Conservation (phyloP, 2,329 filamentous ascomycete species). For the Rhynchosporium secalis region DNA sequence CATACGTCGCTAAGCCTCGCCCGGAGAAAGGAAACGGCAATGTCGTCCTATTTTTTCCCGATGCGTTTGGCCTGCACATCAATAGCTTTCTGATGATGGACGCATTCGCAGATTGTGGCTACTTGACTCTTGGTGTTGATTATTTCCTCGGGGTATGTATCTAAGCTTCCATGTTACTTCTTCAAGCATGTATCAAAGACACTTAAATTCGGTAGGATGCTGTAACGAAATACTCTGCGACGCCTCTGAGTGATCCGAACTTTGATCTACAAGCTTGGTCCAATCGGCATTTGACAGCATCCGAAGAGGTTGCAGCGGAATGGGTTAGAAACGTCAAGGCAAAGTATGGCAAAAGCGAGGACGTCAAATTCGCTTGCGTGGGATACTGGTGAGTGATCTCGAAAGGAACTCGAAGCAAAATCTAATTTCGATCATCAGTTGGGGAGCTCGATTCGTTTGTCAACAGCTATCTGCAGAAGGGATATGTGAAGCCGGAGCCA, state of each 20-base stretch:
- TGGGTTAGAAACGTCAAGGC: slow-evolving; percentile 13
- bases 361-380: slow-evolving; percentile 16
- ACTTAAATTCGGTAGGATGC: slow-evolving; percentile 3
- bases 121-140: slow-evolving; percentile 11
- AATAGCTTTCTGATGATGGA: slow-evolving; percentile 15
- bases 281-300: slow-evolving; percentile 8
- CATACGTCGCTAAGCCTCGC: background rate
- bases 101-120: slow-evolving; percentile 13
- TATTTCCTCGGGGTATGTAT: slow-evolving; percentile 14
- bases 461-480: slow-evolving; percentile 42
- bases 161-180: too few species aligned
- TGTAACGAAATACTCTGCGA: slow-evolving; percentile 8
- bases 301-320: slow-evolving; percentile 3
- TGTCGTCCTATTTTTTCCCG: slow-evolving; percentile 12
- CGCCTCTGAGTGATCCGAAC: slow-evolving; percentile 9
- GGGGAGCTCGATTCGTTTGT: slow-evolving; percentile 49
- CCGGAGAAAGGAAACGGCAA: slow-evolving; percentile 3
- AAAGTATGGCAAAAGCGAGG: slow-evolving; percentile 1
- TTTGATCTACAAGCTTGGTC: slow-evolving; percentile 17
- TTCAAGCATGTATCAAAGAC: too few species aligned
- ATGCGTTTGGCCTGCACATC: slow-evolving; percentile 11
- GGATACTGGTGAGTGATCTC: slow-evolving; percentile 14
- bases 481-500: slow-evolving; percentile 48
- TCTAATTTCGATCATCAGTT: too few species aligned
- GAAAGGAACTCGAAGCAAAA: too few species aligned